Conservation (phyloP, 176 grass and related monocot genomes). For the Lolium multiflorum region DNA sequence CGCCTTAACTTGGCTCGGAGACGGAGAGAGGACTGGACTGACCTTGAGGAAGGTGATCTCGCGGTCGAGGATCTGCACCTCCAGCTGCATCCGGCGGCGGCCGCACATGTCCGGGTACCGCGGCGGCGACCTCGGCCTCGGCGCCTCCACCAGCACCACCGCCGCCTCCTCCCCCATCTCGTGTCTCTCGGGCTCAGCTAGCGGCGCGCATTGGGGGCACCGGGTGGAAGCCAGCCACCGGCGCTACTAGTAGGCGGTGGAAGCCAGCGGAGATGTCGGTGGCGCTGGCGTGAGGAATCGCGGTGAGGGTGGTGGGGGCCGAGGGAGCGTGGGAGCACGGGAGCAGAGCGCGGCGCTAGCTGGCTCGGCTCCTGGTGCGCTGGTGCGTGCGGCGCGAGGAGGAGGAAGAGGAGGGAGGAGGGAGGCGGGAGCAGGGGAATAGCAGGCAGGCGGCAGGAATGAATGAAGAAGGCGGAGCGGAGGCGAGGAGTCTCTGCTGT, state of each 20-base stretch:
- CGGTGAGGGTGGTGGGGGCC: background rate
- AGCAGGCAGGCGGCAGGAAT: constrained; percentile 39
- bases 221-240: background rate
- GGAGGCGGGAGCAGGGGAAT: constrained; percentile 27
- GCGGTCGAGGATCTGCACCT: constrained; percentile 93
- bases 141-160: constrained; percentile 58
- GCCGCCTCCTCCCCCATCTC: constrained; percentile 43
- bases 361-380: background rate
- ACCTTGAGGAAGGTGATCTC: constrained; percentile 94
- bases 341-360: background rate
- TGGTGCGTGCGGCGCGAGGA: constrained; percentile 26
- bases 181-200: background rate
- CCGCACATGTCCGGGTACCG: constrained; percentile 91
- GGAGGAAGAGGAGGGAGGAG: constrained; percentile 7
- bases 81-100: constrained; percentile 81
- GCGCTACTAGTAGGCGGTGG: background rate
- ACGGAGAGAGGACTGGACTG: background rate
- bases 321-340: background rate
- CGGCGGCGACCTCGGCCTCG: constrained; percentile 82
- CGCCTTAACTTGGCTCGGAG: too few species aligned
- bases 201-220: background rate
- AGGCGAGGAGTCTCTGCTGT: constrained; percentile 12
- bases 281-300: background rate
- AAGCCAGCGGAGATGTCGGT: background rate
- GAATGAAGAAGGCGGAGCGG: background rate